Evolutionary conservation across 116 monocot species (phyloP).

Genomic region (Cymodocea nodosa): DNA sequence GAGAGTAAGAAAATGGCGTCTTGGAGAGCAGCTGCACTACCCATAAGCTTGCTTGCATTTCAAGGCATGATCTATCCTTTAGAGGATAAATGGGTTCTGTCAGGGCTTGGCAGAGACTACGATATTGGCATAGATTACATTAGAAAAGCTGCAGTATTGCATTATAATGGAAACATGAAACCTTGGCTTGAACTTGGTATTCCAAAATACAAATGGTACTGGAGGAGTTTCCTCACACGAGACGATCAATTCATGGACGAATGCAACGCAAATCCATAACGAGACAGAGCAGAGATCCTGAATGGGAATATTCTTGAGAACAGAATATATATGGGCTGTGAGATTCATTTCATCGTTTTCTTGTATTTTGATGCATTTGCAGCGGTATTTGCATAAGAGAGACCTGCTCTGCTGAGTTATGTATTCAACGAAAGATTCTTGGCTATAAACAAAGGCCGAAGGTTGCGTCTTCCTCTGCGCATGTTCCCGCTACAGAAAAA

Average conservation of each 20-base stretch:
- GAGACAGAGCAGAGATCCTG: not conserved
- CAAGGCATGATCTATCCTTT: conserved; percentile 43
- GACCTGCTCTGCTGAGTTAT: too few species aligned
- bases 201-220: conserved; percentile 71
- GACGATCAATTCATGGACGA: conserved; percentile 73
- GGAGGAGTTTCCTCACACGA: conserved; percentile 62
- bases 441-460: too few species aligned
- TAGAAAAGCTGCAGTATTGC: conserved; percentile 40
- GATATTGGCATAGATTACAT: conserved; percentile 20
- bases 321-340: not conserved
- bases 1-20: conserved; percentile 26
- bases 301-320: not conserved
- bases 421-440: too few species aligned
- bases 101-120: conserved; percentile 78
- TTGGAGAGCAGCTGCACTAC: conserved; percentile 52
- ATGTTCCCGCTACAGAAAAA: not conserved
- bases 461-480: too few species aligned
- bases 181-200: conserved; percentile 99
- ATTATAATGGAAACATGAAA: conserved; percentile 98
- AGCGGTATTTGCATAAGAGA: too few species aligned
- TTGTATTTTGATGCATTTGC: not conserved
- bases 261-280: conserved; percentile 73
- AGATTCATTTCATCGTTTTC: not conserved
- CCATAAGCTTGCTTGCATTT: conserved; percentile 67
- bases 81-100: conserved; percentile 44